Conservation (phyloP, 768 basidiomycete genomes). For the Lentinula guzmanii region DNA sequence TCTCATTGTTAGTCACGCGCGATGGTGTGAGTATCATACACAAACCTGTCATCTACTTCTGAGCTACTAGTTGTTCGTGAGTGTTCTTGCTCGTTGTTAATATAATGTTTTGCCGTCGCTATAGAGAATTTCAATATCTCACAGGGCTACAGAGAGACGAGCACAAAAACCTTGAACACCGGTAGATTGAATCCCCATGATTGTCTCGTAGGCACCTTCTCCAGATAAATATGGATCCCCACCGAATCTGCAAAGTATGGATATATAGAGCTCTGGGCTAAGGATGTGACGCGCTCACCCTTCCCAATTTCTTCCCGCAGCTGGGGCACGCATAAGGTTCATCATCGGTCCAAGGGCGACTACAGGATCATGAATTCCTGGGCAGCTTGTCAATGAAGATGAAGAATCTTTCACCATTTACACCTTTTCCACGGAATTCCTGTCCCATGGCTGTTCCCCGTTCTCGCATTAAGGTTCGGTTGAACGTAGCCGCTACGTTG, state of each 20-base stretch:
- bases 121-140: neutral
- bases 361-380: neutral
- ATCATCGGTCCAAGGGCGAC: constrained; percentile 46
- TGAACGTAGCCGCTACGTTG: constrained; percentile 49
- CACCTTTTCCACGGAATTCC: constrained; percentile 58
- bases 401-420: constrained; percentile 24
- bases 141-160: neutral
- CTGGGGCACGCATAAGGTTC: constrained; percentile 34
- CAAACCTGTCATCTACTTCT: constrained; percentile 36
- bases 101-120: constrained; percentile 39
- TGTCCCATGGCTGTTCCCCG: constrained; percentile 52
- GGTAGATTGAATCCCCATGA: constrained; percentile 44
- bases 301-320: constrained; percentile 49
- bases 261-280: neutral
- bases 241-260: constrained; percentile 29
- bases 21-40: constrained; percentile 7
- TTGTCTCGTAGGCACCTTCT: constrained; percentile 48
- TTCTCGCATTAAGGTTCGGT: constrained; percentile 48
- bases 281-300: constrained; percentile 21
- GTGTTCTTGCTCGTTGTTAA: constrained; percentile 47
- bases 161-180: constrained; percentile 37
- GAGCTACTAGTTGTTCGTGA: constrained; percentile 34
- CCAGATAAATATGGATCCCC: constrained; percentile 50
- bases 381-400: neutral
- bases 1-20: neutral